Evolutionary conservation across 2,329 filamentous ascomycete species (phyloP), one percentile per base, ranked within the genome.

Genomic region (Huntiella omanensis): DNA sequence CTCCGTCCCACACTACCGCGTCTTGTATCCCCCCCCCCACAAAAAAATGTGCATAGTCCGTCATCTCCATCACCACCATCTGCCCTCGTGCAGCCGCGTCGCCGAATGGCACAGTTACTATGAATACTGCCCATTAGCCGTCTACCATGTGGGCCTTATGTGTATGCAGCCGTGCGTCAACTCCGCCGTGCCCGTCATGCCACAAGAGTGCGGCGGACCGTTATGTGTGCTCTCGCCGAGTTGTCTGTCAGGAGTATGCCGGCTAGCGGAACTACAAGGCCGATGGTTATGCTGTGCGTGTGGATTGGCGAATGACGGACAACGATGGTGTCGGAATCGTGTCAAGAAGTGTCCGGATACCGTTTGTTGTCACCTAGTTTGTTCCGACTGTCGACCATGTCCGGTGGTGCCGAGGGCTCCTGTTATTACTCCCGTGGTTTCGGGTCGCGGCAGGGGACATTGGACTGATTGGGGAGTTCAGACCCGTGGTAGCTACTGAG

Each of bases 281-380:
- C 52, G 60, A 5, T 73, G 70, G 69, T 53, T 57, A 11, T 73
- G 70, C 53, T 73, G 70, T 54, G 59, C 57, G 48, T 73, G 70
- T 52, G 54, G 56, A 3, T 59, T 66, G 4, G 65, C 65, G 5
- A 63, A 60, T 4, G 73, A 73, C 49, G 57, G 59, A 4, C 62
- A 62, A 41, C 57, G 59, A 16, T 66, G 60, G 58, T 72, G 69
- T 52, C 56, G 62, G 33, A 64, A 68, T 50, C 62, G 58, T 45
- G 63, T 65, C 61, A 60, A 58, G 45, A 61, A 60, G 10, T 64
- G 65, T 50, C 65, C 67, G 7, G 64, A 71, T 51, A 67, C 65
- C 1, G 65, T 70, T 39, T 73, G 69, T 55, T 69, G 69, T 51
- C 70, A 73, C 49, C 56, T 58, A n/a, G 62, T 69, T 43, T 73